A percentile compares a stretch with the other conserved stretches of the same genome.
Conservation (phyloP, 2,329 filamentous ascomycete genomes). For the Arthrobotrys entomopaga region DNA sequence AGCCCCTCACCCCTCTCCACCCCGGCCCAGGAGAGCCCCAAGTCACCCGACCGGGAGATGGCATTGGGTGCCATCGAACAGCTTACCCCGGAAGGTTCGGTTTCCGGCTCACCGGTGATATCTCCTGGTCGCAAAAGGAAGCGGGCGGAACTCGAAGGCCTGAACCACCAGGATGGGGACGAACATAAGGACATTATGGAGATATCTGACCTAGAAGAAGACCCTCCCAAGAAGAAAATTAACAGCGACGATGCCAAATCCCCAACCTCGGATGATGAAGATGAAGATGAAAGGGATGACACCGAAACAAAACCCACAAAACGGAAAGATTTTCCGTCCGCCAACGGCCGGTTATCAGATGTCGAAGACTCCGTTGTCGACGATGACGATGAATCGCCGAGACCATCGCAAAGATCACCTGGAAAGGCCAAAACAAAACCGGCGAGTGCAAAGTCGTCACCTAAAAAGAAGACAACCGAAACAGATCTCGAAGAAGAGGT, state of each 20-base stretch:
- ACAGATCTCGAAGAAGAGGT: conserved; percentile 64
- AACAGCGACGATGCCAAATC: conserved; percentile 40
- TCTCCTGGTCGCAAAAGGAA: conserved; percentile 48
- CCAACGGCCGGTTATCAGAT: conserved; percentile 46
- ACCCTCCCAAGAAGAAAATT: conserved; percentile 45
- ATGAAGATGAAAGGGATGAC: conserved; percentile 27
- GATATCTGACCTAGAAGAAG: conserved; percentile 63
- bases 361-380: conserved; percentile 44
- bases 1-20: conserved; percentile 49
- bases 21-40: conserved; percentile 46
- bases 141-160: conserved; percentile 31
- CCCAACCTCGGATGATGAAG: conserved; percentile 37
- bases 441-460: conserved; percentile 54
- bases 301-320: conserved; percentile 22
- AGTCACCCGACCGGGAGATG: conserved; percentile 54
- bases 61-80: conserved; percentile 51
- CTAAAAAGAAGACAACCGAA: conserved; percentile 52
- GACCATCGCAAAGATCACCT: conserved; percentile 33
- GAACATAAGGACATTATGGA: conserved; percentile 47
- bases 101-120: conserved; percentile 41
- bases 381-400: conserved; percentile 46
- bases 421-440: conserved; percentile 39
- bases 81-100: conserved; percentile 46
- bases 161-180: conserved; percentile 38
- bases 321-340: conserved; percentile 14